Evolutionary conservation across 257 asterid genomes (phyloP).

Genomic region (Solanum peruvianum): DNA sequence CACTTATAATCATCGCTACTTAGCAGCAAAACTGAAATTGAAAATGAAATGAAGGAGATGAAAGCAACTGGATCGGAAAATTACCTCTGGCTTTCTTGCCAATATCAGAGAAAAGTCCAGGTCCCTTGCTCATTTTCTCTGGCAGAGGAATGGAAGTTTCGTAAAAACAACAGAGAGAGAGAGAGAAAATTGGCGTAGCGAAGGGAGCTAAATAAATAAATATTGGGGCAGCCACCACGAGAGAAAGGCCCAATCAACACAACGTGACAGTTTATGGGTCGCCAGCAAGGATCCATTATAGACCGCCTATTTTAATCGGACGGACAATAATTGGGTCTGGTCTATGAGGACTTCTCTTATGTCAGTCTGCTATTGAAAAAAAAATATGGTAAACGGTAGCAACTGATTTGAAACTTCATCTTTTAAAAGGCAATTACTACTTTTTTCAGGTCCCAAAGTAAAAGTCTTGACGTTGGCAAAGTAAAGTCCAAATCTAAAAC

Average conservation of each 20-base stretch:
- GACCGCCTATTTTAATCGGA: background rate
- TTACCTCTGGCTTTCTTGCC: constrained; percentile 94
- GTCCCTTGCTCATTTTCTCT: constrained; percentile 71
- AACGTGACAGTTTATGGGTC: background rate
- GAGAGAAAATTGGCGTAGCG: background rate
- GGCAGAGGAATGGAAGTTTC: background rate
- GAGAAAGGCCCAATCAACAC: background rate
- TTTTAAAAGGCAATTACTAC: background rate
- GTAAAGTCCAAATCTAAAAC: background rate
- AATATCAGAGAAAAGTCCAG: constrained; percentile 89
- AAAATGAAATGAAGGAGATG: background rate
- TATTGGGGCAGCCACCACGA: background rate
- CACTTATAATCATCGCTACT: background rate
- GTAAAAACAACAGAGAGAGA: background rate
- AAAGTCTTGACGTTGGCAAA: background rate
- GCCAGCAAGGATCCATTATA: background rate
- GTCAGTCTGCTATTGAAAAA: background rate
- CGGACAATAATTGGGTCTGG: constrained; percentile 3
- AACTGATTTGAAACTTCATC: background rate
- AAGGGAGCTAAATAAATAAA: background rate
- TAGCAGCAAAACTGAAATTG: background rate
- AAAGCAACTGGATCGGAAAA: background rate
- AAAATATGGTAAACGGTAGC: background rate
- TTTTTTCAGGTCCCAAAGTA: background rate
- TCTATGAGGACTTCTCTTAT: background rate